phyloP scores from a whole-genome alignment of 495 filamentous ascomycete genomes.

The Aspergillus saccharolyticus region DNA sequence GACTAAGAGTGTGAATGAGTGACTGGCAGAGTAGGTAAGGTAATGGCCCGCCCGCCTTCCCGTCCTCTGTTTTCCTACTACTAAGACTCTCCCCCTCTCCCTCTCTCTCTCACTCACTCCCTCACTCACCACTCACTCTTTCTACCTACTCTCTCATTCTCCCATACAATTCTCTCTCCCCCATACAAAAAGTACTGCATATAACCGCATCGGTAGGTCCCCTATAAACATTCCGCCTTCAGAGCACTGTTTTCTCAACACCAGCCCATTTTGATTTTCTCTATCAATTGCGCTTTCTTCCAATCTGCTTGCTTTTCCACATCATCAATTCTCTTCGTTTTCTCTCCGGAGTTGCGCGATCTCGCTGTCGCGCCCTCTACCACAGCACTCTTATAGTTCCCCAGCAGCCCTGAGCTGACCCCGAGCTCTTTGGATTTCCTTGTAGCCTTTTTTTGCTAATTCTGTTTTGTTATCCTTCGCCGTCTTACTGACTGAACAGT shows the following conservation, averaged over 20 bases:
- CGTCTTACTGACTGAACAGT: conserved; percentile 11
- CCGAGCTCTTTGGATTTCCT: conserved; percentile 9
- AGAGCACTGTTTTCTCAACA: conserved; percentile 27
- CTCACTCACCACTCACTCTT: conserved; percentile 22
- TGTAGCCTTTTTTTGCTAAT: conserved; percentile 14
- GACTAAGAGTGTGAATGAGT: conserved; percentile 3
- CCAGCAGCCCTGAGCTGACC: conserved; percentile 6
- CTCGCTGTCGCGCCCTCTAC: conserved; percentile 26
- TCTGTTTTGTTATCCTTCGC: conserved; percentile 8
- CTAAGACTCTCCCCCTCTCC: conserved; percentile 48
- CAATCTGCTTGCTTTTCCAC: conserved; percentile 1
- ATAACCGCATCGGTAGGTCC: conserved; percentile 32
- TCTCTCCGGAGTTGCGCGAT: conserved; percentile 25
- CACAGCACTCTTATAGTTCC: conserved; percentile 20
- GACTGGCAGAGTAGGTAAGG: conserved; percentile 7
- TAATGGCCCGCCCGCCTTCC: conserved; percentile 28
- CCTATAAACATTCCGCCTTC: conserved; percentile 24
- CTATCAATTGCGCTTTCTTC: conserved; percentile 15
- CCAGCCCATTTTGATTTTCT: conserved; percentile 28
- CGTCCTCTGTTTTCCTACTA: conserved; percentile 50
- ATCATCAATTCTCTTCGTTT: conserved; percentile 19
- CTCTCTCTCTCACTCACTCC: conserved; percentile 26
- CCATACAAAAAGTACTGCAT: conserved; percentile 54
- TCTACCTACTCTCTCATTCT: conserved; percentile 41
- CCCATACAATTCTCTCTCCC: conserved; percentile 42